Percentiles rank a stretch among this genome's conserved stretches.
Conservation (phyloP, 1,284 basidiomycete species). For the Sporisorium iseilematis-ciliati region DNA sequence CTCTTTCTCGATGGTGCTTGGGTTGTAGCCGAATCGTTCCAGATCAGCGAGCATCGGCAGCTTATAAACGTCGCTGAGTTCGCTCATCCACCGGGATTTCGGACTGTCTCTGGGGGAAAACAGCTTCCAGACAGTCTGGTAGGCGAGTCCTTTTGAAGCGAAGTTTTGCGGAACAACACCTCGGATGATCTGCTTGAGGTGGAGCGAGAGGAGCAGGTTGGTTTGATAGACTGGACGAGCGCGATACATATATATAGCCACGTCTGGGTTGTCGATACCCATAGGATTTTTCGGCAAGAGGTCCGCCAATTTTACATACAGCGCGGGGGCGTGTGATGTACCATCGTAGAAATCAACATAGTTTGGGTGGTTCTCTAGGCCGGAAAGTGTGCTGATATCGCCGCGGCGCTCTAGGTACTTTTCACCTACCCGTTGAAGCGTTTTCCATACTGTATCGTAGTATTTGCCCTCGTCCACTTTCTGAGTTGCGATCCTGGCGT, state of each 20-base stretch:
- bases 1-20: slow-evolving; percentile 11
- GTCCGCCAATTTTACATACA: slow-evolving; percentile 7
- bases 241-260: slow-evolving; percentile 22
- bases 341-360: slow-evolving; percentile 11
- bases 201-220: background rate
- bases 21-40: slow-evolving; percentile 21
- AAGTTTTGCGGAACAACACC: background rate
- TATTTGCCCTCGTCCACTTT: too few relatives aligned
- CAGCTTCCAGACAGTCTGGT: background rate
- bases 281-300: background rate
- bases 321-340: background rate
- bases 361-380: too few relatives aligned
- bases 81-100: slow-evolving; percentile 19
- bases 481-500: too few relatives aligned
- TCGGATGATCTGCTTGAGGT: slow-evolving; percentile 14
- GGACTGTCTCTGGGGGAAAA: too few relatives aligned
- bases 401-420: too few relatives aligned
- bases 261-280: slow-evolving; percentile 12
- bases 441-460: too few relatives aligned
- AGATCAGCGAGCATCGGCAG: slow-evolving; percentile 4
- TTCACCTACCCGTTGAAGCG: too few relatives aligned
- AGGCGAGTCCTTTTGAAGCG: background rate
- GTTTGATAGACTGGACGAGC: background rate
- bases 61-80: slow-evolving; percentile 5
- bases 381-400: too few relatives aligned